These are phyloP conservation scores for Acer saccharum DNA, from an alignment of 345 rosid genomes.

Conservation along the genomic window DNA sequence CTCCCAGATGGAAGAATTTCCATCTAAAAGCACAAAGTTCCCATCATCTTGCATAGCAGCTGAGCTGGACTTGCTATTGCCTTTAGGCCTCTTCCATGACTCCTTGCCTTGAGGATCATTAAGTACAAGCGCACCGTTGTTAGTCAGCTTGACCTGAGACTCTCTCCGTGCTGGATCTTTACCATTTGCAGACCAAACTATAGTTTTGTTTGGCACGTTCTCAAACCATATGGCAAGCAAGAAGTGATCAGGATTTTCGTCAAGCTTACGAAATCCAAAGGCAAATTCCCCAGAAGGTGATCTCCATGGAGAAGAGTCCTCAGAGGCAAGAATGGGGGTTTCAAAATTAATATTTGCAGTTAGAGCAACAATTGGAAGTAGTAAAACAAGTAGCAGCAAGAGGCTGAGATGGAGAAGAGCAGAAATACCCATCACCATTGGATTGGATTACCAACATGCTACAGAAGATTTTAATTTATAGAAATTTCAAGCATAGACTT, in stretches of 20 bases:
- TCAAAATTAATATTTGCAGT: constrained; percentile 9
- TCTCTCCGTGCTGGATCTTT: not conserved
- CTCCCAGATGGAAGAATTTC: constrained; percentile 3
- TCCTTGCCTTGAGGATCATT: not conserved
- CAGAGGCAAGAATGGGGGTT: constrained; percentile 16
- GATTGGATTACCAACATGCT: not conserved
- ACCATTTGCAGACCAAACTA: constrained; percentile 26
- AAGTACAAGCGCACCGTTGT: constrained; percentile 8
- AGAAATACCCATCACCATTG: constrained; percentile 1
- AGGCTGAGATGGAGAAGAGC: not conserved
- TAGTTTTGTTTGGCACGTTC: constrained; percentile 24
- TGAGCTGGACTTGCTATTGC: not conserved
- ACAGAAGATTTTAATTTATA: not conserved
- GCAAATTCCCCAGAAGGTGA: constrained; percentile 34
- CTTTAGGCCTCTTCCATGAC: not conserved
- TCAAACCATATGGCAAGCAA: constrained; percentile 37
- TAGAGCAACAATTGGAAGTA: not conserved
- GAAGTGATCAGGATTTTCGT: constrained; percentile 15
- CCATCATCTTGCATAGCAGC: constrained; percentile 14
- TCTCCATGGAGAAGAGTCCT: constrained; percentile 21
- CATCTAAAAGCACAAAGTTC: constrained; percentile 12
- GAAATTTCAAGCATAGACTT: not conserved
- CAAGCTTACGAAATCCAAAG: constrained; percentile 23
- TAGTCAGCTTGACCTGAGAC: constrained; percentile 8
- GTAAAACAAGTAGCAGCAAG: constrained; percentile 1